Conservation (phyloP, 75 land plant genomes). For the Cunninghamia lanceolata region DNA sequence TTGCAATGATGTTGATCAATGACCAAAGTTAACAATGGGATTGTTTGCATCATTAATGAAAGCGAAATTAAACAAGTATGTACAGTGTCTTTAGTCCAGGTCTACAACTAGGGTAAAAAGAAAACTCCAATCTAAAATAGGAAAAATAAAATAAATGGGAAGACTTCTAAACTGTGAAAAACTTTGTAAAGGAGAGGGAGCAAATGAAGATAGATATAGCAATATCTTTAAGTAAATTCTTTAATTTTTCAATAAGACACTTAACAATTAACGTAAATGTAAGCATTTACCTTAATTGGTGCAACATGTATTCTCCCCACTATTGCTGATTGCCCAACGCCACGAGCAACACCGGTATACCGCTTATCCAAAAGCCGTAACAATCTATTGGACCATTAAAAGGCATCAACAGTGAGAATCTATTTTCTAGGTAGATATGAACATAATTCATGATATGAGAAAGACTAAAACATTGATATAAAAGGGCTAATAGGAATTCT, state of each 20-base stretch:
- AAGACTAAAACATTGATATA: too few relatives aligned
- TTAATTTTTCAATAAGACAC: not conserved
- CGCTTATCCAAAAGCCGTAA: slow-evolving; percentile 86
- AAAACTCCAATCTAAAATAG: not conserved
- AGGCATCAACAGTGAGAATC: not conserved
- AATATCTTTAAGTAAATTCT: not conserved
- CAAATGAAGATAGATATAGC: not conserved
- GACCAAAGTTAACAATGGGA: not conserved
- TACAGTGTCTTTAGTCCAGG: not conserved
- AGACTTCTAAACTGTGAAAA: not conserved
- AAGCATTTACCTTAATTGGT: slow-evolving; percentile 73
- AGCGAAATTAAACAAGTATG: not conserved
- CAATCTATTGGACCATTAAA: slow-evolving; percentile 39
- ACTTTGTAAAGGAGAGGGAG: too few relatives aligned
- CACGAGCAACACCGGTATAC: slow-evolving; percentile 86
- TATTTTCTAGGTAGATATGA: not conserved
- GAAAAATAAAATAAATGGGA: not conserved
- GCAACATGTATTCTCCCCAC: slow-evolving; percentile 97
- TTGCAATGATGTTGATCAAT: not conserved
- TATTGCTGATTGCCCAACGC: slow-evolving; percentile 96
- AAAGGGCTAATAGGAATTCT: too few relatives aligned
- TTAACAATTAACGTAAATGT: not conserved
- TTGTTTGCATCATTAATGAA: not conserved
- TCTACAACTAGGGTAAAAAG: not conserved
- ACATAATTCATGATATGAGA: not conserved